Conservation (phyloP, 805 yeast species). For the Yarrowia deformans region DNA sequence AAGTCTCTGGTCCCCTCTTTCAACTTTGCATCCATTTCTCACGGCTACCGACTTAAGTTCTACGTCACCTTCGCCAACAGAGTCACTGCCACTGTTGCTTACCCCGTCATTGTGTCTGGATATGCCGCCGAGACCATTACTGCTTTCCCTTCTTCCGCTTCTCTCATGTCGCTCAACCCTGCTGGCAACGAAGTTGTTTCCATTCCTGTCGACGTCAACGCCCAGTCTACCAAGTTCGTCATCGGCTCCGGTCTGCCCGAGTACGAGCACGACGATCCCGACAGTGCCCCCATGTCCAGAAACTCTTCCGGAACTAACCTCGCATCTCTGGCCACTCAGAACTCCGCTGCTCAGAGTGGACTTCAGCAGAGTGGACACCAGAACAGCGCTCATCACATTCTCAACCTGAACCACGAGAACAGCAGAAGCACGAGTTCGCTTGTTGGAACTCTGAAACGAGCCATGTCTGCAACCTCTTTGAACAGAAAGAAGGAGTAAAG, state of each 20-base stretch:
- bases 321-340: slow-evolving; percentile 30
- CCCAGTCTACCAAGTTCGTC: slow-evolving; percentile 38
- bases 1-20: slow-evolving; percentile 33
- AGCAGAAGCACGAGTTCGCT: slow-evolving; percentile 36
- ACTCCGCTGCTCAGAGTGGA: slow-evolving; percentile 20
- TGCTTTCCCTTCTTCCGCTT: slow-evolving; percentile 35
- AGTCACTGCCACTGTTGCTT: slow-evolving; percentile 20
- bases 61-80: slow-evolving; percentile 34
- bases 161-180: slow-evolving; percentile 21
- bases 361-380: slow-evolving; percentile 25
- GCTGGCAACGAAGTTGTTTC: slow-evolving; percentile 17
- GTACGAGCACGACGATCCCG: slow-evolving; percentile 35
- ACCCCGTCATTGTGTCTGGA: slow-evolving; percentile 37
- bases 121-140: slow-evolving; percentile 35
- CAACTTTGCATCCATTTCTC: slow-evolving; percentile 37
- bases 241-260: slow-evolving; percentile 36
- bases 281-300: slow-evolving; percentile 37
- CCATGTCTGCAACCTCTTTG: slow-evolving; percentile 30
- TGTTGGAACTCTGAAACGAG: slow-evolving; percentile 32
- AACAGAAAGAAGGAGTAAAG: slow-evolving; percentile 14
- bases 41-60: slow-evolving; percentile 36
- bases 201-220: slow-evolving; percentile 29
- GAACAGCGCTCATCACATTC: slow-evolving; percentile 27
- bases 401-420: slow-evolving; percentile 36
- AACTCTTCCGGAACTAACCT: slow-evolving; percentile 35